A percentile compares a stretch with the other conserved stretches of the same genome.
These are phyloP conservation scores for Tagetes patula DNA, from an alignment of 129 eudicot genomes.

Conservation along the genomic window DNA sequence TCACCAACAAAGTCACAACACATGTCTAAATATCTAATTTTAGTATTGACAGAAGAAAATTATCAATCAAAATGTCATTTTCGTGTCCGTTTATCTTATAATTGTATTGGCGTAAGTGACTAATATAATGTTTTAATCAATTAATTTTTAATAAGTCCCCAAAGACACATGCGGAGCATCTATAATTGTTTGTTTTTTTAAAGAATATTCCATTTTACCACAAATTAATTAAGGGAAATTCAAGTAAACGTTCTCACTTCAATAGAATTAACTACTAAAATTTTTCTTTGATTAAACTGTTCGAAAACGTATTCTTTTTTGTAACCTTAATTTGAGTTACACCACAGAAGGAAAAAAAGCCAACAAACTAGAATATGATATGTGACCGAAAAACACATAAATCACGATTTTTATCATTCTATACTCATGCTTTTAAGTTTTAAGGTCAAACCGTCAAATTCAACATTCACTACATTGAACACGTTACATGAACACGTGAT, in stretches of 20 bases:
- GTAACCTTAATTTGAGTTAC: too few relatives aligned
- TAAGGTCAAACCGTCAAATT: too few relatives aligned
- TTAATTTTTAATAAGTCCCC: neutral
- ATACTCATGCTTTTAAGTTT: too few relatives aligned
- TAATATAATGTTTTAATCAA: neutral
- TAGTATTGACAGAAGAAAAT: neutral
- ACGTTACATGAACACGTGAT: neutral
- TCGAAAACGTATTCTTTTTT: neutral
- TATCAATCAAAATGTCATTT: slow-evolving; percentile 5
- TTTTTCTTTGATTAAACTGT: neutral
- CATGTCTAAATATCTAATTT: neutral
- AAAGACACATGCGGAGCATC: neutral
- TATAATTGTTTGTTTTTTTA: neutral
- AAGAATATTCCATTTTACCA: neutral
- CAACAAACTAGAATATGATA: neutral
- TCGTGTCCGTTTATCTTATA: neutral
- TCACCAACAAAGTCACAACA: slow-evolving; percentile 1
- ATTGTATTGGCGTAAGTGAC: neutral
- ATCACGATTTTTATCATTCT: too few relatives aligned
- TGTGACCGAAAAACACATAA: neutral
- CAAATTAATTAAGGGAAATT: neutral
- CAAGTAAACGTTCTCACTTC: neutral
- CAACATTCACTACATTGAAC: too few relatives aligned
- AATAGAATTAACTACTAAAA: neutral
- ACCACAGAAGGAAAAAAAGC: too few relatives aligned